These are phyloP conservation scores for Nephelium lappaceum DNA, from an alignment of 345 rosid species.

Conservation along the genomic window DNA sequence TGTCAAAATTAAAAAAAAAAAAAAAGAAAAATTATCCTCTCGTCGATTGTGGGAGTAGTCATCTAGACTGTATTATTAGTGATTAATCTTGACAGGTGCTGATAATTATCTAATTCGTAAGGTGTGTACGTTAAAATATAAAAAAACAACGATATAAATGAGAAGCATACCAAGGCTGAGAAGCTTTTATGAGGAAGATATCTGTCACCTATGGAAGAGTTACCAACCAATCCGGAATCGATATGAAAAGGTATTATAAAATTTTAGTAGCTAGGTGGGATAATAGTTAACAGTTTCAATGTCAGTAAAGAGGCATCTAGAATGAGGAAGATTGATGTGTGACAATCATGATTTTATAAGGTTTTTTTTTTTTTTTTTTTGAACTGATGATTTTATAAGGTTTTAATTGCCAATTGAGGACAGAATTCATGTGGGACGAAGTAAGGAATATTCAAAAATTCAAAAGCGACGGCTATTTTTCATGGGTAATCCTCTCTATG, in stretches of 20 bases:
- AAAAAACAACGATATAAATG: no score
- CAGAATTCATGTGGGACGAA: neutral
- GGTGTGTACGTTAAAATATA: no score
- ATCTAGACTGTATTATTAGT: no score
- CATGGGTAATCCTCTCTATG: neutral
- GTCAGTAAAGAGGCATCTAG: conserved; percentile 8
- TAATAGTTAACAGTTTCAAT: neutral
- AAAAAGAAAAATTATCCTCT: no score
- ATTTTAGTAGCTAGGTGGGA: neutral
- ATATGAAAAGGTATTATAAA: neutral
- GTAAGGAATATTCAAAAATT: conserved; percentile 32
- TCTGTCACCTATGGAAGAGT: neutral
- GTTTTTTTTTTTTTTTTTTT: no score
- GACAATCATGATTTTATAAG: conserved; percentile 12
- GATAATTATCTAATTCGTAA: no score
- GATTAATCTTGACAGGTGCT: no score
- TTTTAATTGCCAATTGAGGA: conserved; percentile 7
- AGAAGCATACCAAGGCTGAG: neutral
- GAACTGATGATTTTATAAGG: conserved; percentile 7
- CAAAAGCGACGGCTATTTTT: conserved; percentile 27
- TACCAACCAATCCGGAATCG: neutral
- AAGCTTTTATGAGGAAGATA: conserved; percentile 3
- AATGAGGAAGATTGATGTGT: neutral
- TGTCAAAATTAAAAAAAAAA: no score
- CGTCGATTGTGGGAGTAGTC: no score